These are phyloP conservation scores for Pseudodiploospora longispora DNA, from an alignment of 2,329 filamentous ascomycete species.

Conservation along the genomic window DNA sequence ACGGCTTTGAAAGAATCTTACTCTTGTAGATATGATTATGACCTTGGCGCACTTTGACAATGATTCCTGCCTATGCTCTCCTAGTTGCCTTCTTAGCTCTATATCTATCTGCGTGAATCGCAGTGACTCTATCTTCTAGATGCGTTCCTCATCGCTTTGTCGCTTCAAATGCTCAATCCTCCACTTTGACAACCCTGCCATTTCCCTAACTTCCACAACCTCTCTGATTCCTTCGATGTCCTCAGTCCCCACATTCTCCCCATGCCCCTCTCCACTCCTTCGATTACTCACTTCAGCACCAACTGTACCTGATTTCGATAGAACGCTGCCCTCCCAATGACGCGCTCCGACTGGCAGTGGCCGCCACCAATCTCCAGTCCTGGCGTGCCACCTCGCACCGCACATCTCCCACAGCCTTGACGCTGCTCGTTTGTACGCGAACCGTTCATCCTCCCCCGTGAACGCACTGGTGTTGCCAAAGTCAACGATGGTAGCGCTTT, in stretches of 20 bases:
- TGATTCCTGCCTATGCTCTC: no score
- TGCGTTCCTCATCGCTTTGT: constrained; percentile 7
- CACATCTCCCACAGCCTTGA: constrained; percentile 81
- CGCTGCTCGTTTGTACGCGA: constrained; percentile 70
- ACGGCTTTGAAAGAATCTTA: no score
- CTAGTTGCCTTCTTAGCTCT: not conserved
- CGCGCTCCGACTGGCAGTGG: constrained; percentile 56
- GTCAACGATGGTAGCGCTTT: constrained; percentile 35
- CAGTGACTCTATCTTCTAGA: not conserved
- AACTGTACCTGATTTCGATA: constrained; percentile 15
- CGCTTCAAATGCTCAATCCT: constrained; percentile 25
- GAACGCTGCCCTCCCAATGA: constrained; percentile 52
- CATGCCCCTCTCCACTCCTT: constrained; percentile 21
- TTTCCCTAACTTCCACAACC: constrained; percentile 27
- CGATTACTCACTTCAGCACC: constrained; percentile 1
- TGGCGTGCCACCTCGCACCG: constrained; percentile 60
- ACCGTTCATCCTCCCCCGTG: constrained; percentile 73
- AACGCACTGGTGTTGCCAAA: constrained; percentile 62
- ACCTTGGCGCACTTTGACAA: no score
- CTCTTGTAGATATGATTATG: no score
- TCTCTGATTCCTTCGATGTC: constrained; percentile 22
- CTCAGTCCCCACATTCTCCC: constrained; percentile 5
- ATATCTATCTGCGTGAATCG: not conserved
- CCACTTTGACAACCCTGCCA: constrained; percentile 32
- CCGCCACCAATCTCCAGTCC: constrained; percentile 61